A percentile compares a stretch with the other conserved stretches of the same genome.
Conservation (phyloP, 805 yeast genomes). For the Metschnikowia gelsemii region DNA sequence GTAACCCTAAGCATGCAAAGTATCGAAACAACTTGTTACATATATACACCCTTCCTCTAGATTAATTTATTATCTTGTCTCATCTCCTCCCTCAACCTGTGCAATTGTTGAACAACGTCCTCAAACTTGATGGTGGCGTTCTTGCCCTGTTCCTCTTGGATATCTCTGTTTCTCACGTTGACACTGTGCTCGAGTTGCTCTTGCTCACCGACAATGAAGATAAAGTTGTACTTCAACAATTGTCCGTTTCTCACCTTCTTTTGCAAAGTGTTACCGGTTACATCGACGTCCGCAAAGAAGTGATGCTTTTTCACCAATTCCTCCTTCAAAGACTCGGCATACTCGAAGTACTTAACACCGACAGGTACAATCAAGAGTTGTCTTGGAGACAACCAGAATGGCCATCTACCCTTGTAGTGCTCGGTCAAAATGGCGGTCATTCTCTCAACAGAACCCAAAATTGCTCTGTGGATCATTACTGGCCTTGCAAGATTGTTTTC, state of each 20-base stretch:
- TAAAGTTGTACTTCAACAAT: conserved; percentile 89
- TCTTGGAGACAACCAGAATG: conserved; percentile 99
- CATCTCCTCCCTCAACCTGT: conserved; percentile 65
- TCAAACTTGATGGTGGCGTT: conserved; percentile 75
- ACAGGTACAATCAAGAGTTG: conserved; percentile 96
- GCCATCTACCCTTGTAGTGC: conserved; percentile 99
- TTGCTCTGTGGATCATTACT: conserved; percentile 99
- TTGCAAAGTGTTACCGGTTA: conserved; percentile 93
- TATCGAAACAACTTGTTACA: background rate
- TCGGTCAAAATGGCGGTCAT: conserved; percentile 98
- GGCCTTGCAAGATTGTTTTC: conserved; percentile 72
- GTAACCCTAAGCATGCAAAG: background rate
- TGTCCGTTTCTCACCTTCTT: conserved; percentile 98
- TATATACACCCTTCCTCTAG: conserved; percentile 8
- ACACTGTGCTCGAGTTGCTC: conserved; percentile 79
- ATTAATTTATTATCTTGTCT: conserved; percentile 61
- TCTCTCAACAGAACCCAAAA: conserved; percentile 97
- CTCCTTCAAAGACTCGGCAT: conserved; percentile 80
- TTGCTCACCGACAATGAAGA: conserved; percentile 95
- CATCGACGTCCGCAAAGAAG: conserved; percentile 89
- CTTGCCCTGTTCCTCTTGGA: conserved; percentile 89
- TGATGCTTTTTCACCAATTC: conserved; percentile 62
- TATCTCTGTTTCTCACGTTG: conserved; percentile 95
- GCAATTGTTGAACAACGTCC: conserved; percentile 67
- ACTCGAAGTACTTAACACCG: conserved; percentile 87